Evolutionary conservation across 2,329 filamentous ascomycete genomes (phyloP), one percentile per base, ranked within the genome.

Genomic region (Ascochyta pisi): DNA sequence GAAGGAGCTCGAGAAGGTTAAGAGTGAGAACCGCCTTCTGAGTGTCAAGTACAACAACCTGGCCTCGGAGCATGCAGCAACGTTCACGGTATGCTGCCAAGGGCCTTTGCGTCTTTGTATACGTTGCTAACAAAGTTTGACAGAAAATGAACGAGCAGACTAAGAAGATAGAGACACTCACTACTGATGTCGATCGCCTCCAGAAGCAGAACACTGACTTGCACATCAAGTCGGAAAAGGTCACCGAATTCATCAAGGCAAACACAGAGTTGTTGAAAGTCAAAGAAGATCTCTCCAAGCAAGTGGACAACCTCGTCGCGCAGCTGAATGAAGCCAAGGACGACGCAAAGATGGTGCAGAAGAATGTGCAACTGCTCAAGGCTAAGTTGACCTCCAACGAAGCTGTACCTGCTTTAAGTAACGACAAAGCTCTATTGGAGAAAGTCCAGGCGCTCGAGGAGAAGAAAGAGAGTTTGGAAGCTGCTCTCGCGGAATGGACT

Each of bases 11-110:
- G 63, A 68, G 3, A 68, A 68, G 40, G 2, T 62, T 10, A 67
- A 65, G 24, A 41, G 49, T 3, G 64, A 68, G 35, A 53, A 60
- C 37, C 63, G 57, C 15, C 16, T 45, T 7, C 34, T 65, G 24
- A 51, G 57, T 6, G 56, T 63, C 33, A 73, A 69, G 41, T 70
- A 65, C 47, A 54, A 40, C 15, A 57, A 61, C 19, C 66, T 68
- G 50, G 35, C 62, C 19, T 26, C 38, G n/a, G 70, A 70, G 47
- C 64, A 66, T 53, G 58, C 61, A 6, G 60, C 57, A 12, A 33
- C 55, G 10, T 66, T 66, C 26, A 53, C 29, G 39, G 69, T 73
- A 63, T 9, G 62, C 54, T 13, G 12, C 7, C 19, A 15, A 5
- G 12, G 15, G 12, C 27, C 27, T 19, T 34, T 13, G 16, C 22